These are phyloP conservation scores for Cadophora malorum DNA, from an alignment of 2,329 filamentous ascomycete genomes.

Conservation along the genomic window DNA sequence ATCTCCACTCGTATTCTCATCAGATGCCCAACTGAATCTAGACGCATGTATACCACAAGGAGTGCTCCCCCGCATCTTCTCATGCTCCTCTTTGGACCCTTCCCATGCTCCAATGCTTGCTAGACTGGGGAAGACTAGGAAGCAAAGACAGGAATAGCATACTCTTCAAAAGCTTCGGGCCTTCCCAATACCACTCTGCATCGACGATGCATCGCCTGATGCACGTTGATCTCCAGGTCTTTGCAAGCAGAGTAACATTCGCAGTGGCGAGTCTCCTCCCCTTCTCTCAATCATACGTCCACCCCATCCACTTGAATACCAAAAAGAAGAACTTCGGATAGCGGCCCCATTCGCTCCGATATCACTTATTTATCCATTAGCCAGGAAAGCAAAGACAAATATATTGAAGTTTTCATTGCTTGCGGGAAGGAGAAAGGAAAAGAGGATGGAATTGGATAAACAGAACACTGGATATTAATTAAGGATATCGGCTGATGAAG, in stretches of 20 bases:
- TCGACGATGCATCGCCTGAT: slow-evolving; percentile 14
- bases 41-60: neutral
- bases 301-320: neutral
- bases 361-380: neutral
- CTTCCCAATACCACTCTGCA: slow-evolving; percentile 1
- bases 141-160: neutral
- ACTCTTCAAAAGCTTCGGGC: slow-evolving; percentile 3
- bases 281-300: neutral
- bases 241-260: neutral
- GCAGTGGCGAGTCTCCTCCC: neutral
- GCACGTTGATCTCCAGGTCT: neutral
- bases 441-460: neutral
- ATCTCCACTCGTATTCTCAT: slow-evolving; percentile 8
- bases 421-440: neutral
- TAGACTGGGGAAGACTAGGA: neutral
- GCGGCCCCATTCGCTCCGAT: slow-evolving; percentile 7
- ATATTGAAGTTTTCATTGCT: neutral
- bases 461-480: neutral
- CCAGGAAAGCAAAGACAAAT: slow-evolving; percentile 2
- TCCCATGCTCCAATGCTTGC: neutral
- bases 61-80: neutral
- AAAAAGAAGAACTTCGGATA: neutral
- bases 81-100: neutral
- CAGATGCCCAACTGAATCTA: neutral
- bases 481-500: slow-evolving; percentile 8